phyloP scores from a whole-genome alignment of 257 asterid genomes.

The Petrea volubilis region DNA sequence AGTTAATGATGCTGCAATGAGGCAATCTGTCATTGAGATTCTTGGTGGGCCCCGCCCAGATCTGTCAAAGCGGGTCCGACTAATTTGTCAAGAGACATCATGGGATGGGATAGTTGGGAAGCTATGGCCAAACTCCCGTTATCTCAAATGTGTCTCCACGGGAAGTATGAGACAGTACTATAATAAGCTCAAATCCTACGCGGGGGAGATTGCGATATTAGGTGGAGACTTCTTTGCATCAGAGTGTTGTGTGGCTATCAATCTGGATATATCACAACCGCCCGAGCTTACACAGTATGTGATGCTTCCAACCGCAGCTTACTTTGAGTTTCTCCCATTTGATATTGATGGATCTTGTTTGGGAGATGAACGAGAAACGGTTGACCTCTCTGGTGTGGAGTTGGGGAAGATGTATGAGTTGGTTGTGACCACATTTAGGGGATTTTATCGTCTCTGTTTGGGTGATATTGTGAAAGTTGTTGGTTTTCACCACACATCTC shows the following conservation, averaged over 20 bases:
- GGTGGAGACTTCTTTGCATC: slow-evolving; percentile 31
- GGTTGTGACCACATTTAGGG: slow-evolving; percentile 28
- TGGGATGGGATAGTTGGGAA: slow-evolving; percentile 24
- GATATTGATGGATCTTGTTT: not conserved
- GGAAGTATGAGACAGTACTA: slow-evolving; percentile 27
- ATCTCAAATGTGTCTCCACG: slow-evolving; percentile 19
- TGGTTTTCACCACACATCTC: slow-evolving; percentile 22
- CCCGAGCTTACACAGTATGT: slow-evolving; percentile 21
- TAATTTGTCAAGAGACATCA: slow-evolving; percentile 13
- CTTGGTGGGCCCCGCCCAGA: slow-evolving; percentile 21
- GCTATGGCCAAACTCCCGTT: slow-evolving; percentile 24
- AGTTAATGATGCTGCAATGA: slow-evolving; percentile 5
- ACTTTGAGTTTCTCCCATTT: slow-evolving; percentile 24
- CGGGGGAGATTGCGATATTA: slow-evolving; percentile 18
- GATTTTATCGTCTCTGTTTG: slow-evolving; percentile 26
- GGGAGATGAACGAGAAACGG: slow-evolving; percentile 1
- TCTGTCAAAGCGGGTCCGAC: slow-evolving; percentile 16
- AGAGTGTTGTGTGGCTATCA: slow-evolving; percentile 28
- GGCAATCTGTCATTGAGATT: slow-evolving; percentile 14
- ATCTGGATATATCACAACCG: slow-evolving; percentile 18
- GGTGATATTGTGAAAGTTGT: slow-evolving; percentile 27
- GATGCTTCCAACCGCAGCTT: slow-evolving; percentile 25
- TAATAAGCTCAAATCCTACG: slow-evolving; percentile 14
- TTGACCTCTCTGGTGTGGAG: slow-evolving; percentile 19
- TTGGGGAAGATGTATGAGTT: slow-evolving; percentile 21